Evolutionary conservation across 2,329 filamentous ascomycete species (phyloP), one percentile per base, ranked within the genome.

Genomic region (Akanthomyces uredinophilus): DNA sequence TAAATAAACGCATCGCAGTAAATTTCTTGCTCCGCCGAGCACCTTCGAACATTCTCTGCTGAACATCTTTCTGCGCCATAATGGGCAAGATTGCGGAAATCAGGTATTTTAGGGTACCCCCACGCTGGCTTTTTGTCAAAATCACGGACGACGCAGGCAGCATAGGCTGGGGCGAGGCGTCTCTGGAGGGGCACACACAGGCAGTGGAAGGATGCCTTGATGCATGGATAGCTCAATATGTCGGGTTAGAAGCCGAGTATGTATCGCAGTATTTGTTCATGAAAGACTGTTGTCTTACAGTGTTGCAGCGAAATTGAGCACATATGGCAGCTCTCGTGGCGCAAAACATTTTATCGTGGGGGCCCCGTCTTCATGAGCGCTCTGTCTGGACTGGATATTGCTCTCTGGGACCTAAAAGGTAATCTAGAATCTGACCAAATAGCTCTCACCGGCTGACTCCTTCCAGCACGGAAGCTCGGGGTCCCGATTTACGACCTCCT

Each of bases 291-390:
- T 16, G 3, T 22, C 10, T 7, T 49, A 35, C 20, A 32, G 18
- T 24, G 2, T 4, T 39, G 7, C 51, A 90, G 87, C 70, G 85
- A 91, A 54, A 92, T 93, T 65, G 90, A 93, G 70, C 87, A 91
- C 65, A 88, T 93, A 63, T 93, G 90, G 90, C 89, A 92, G 71
- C 81, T 83, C 65, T 83, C 84, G 29, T 92, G 87, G 83, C 82
- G 90, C 47, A 78, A 83, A 47, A 84, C 85, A 0, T 94, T 93
- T 73, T 93, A 93, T 72, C 81, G 90, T 32, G 90, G 90, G 2
- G 90, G 90, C 0, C 88, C 90, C 0, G 89, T 93, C 11, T 87
- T 93, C 66, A 92, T 93, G 89, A 90, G 86, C 66, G 90, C 90
- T 0, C 74, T 93, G 18, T 84, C 88, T 0, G 90, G 90, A 2